These are phyloP conservation scores for Phlebiopsis flavidoalba DNA, from an alignment of 768 basidiomycete species.

Conservation along the genomic window DNA sequence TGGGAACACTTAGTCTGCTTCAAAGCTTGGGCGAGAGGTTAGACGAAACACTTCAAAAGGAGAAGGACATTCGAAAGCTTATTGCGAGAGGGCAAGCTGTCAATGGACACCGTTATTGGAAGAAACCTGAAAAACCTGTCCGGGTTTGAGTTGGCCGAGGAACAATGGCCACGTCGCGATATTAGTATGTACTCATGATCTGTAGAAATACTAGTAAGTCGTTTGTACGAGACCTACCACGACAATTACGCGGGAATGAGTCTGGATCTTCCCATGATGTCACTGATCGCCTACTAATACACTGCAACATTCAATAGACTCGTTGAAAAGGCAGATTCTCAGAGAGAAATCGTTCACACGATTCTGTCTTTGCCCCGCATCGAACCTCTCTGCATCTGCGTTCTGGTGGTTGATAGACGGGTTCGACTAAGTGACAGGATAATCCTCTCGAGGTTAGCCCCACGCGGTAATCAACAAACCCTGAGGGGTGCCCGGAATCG, in stretches of 20 bases:
- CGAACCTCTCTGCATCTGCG: not conserved
- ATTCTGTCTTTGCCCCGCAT: not conserved
- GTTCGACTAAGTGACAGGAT: not conserved
- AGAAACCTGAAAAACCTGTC: not conserved
- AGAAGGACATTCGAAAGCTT: not conserved
- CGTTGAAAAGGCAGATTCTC: not conserved
- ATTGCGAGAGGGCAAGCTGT: not conserved
- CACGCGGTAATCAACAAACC: not conserved
- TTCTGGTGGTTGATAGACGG: not conserved
- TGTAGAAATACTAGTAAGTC: too few species aligned
- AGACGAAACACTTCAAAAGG: not conserved
- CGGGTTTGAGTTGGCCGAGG: too few species aligned
- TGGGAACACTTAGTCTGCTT: constrained; percentile 14
- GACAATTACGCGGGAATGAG: not conserved
- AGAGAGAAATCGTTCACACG: not conserved
- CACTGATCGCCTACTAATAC: not conserved
- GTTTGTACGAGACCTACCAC: not conserved
- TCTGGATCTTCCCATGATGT: not conserved
- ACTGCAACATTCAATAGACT: too few species aligned
- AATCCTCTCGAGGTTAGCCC: not conserved
- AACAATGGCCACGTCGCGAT: too few species aligned
- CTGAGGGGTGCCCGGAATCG: not conserved
- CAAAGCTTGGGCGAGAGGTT: not conserved
- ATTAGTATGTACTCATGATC: too few species aligned
- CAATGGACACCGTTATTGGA: too few species aligned